Base-by-base conservation (phyloP, 2,329 filamentous ascomycete genomes). In the Cercospora sojina region DNA sequence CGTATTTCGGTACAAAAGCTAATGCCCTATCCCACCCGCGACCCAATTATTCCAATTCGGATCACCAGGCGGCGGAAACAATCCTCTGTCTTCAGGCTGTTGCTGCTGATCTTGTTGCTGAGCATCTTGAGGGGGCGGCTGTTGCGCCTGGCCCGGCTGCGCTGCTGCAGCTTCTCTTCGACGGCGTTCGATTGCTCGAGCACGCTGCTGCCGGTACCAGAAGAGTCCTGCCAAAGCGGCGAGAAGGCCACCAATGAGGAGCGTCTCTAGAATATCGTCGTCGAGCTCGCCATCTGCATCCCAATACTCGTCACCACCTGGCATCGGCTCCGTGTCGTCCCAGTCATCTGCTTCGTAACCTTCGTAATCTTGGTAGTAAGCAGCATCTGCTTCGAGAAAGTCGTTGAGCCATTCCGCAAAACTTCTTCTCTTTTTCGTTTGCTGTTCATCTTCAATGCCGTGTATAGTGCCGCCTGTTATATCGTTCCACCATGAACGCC, bases 401-500 rank as follows among this genome's bases (percentile, higher is more conserved):
- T 93, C 91, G 67, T 86, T 86, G 62, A 97, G 84, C 93, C 93
- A 98, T 77, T 98, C 93, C 23, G 85, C 86, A 20, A 96, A 83
- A 38, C 67, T 71, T 31, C 73, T 66, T 10, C 88, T 59, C 56
- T 71, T 74, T 23, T 65, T 64, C 61, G 69, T 64, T 7, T 57
- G 47, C 29, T 71, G 65, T 69, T 97, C 94, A 70, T 96, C 92
- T 73, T 91, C 90, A 59, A 98, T 98, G 16, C 91, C 92, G 74
- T 98, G 96, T 69, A 98, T 87, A 20, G 90, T 87, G n/a, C 95
- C 95, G 75, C 93, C 87, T 0, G 92, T 97, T 69, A 98, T 82
- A 0, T 90, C 93, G 73, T 98, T 98, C 95, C 95, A 99, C 73
- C 92, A 95, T 76, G 92, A 96, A 67, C 93, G 87, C 61, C 90